phyloP scores from a whole-genome alignment of 73 alveolate genomes.

The Paramecium primaurelia region DNA sequence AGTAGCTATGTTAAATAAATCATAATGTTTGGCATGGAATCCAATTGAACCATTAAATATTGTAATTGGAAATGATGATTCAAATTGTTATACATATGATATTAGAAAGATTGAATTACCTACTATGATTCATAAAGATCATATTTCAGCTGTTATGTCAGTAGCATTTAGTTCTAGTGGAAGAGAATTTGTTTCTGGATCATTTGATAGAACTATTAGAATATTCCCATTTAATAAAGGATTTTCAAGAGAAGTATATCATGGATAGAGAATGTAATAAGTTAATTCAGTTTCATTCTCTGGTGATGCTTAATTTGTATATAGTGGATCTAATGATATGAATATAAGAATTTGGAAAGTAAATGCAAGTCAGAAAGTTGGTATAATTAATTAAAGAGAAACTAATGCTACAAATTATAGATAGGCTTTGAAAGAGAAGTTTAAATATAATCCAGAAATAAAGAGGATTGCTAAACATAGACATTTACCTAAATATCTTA shows the following conservation, averaged over 20 bases:
- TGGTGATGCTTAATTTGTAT: constrained; percentile 89
- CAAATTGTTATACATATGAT: constrained; percentile 96
- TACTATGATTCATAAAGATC: constrained; percentile 95
- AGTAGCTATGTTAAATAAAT: constrained; percentile 85
- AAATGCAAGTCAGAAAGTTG: constrained; percentile 83
- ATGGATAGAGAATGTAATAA: constrained; percentile 97
- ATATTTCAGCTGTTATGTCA: constrained; percentile 93
- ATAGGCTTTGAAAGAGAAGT: constrained; percentile 87
- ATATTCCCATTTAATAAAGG: constrained; percentile 88
- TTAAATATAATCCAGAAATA: constrained; percentile 84
- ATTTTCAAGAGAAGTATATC: constrained; percentile 93
- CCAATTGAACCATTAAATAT: constrained; percentile 97
- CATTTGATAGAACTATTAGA: constrained; percentile 94
- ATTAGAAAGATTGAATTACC: constrained; percentile 94
- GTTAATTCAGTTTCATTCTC: constrained; percentile 87
- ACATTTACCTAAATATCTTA: constrained; percentile 90
- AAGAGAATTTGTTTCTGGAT: constrained; percentile 97
- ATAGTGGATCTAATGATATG: constrained; percentile 96
- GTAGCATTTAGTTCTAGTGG: constrained; percentile 96
- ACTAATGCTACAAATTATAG: constrained; percentile 81
- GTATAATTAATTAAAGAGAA: constrained; percentile 86
- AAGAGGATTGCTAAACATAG: constrained; percentile 83
- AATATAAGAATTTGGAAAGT: constrained; percentile 97
- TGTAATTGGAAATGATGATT: constrained; percentile 96
- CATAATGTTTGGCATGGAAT: constrained; percentile 94